Evolutionary conservation across 345 rosid genomes (phyloP).

Genomic region (Brassica carinata): DNA sequence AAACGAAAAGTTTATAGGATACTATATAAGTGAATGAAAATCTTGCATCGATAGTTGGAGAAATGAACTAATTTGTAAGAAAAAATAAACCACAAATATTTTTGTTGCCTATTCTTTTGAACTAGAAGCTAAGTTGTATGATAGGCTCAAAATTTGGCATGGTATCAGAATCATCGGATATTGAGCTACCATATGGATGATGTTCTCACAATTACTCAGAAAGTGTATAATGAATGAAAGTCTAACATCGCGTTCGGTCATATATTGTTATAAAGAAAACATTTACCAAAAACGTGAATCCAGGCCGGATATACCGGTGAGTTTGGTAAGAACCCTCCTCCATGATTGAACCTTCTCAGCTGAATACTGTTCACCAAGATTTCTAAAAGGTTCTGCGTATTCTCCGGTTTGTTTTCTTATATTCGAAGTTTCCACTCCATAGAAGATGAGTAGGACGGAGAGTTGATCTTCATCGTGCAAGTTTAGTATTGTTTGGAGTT

Average conservation of each 20-base stretch:
- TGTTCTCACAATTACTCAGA: background rate
- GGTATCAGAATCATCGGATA: too few species aligned
- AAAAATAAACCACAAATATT: too few species aligned
- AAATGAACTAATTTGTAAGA: background rate
- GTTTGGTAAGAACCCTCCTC: slow-evolving; percentile 15
- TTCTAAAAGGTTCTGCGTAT: background rate
- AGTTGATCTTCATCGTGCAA: background rate
- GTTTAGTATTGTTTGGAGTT: slow-evolving; percentile 10
- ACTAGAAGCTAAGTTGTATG: too few species aligned
- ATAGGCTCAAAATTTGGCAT: too few species aligned
- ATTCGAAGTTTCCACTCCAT: background rate
- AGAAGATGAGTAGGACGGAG: background rate
- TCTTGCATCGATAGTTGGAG: background rate
- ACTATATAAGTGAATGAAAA: background rate
- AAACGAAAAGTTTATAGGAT: background rate
- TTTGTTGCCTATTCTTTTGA: too few species aligned
- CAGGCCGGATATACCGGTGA: background rate
- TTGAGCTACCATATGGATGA: background rate
- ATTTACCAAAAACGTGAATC: slow-evolving; percentile 7
- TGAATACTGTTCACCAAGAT: background rate
- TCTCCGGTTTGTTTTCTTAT: background rate
- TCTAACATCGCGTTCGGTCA: background rate
- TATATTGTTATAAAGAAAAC: background rate
- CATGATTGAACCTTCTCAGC: slow-evolving; percentile 26
- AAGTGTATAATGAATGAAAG: background rate